Evolutionary conservation across 1,139 yeast species (phyloP).

Genomic region (Geotrichum bryndzae): DNA sequence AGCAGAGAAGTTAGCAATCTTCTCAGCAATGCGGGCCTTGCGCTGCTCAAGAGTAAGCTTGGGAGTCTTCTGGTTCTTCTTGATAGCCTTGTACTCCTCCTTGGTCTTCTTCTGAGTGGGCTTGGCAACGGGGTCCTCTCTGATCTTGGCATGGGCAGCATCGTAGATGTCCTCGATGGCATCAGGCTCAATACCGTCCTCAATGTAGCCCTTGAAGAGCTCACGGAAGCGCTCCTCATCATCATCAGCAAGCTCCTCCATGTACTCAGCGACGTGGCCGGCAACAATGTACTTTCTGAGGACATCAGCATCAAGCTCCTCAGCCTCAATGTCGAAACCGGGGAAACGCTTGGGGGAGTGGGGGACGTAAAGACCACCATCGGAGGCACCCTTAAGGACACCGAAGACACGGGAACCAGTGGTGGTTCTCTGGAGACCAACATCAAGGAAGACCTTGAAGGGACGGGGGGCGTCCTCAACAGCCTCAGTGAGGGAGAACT

Average conservation of each 20-base stretch:
- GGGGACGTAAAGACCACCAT: slow-evolving; percentile 99
- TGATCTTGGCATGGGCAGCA: slow-evolving; percentile 91
- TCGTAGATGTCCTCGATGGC: slow-evolving; percentile 92
- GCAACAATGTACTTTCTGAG: slow-evolving; percentile 99
- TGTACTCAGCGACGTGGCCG: slow-evolving; percentile 99
- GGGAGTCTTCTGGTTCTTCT: slow-evolving; percentile 82
- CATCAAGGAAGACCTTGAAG: slow-evolving; percentile 98
- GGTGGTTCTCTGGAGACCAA: slow-evolving; percentile 99
- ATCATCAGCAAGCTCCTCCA: slow-evolving; percentile 99
- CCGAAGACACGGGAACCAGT: slow-evolving; percentile 99
- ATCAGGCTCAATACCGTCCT: slow-evolving; percentile 96
- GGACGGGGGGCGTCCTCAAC: slow-evolving; percentile 99
- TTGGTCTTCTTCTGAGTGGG: slow-evolving; percentile 92
- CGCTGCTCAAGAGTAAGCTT: slow-evolving; percentile 92
- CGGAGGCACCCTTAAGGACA: slow-evolving; percentile 99
- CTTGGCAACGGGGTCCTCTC: slow-evolving; percentile 86
- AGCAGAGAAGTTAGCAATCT: slow-evolving; percentile 53
- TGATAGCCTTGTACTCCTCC: slow-evolving; percentile 97
- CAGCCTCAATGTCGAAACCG: slow-evolving; percentile 98
- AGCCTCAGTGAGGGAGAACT: slow-evolving; percentile 95
- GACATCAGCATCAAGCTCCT: slow-evolving; percentile 95
- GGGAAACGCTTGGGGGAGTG: slow-evolving; percentile 99
- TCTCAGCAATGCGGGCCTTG: slow-evolving; percentile 79
- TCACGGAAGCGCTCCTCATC: slow-evolving; percentile 99
- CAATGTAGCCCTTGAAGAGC: slow-evolving; percentile 94